Evolutionary conservation across 1,284 basidiomycete genomes (phyloP).

Genomic region (Abortiporus biennis): DNA sequence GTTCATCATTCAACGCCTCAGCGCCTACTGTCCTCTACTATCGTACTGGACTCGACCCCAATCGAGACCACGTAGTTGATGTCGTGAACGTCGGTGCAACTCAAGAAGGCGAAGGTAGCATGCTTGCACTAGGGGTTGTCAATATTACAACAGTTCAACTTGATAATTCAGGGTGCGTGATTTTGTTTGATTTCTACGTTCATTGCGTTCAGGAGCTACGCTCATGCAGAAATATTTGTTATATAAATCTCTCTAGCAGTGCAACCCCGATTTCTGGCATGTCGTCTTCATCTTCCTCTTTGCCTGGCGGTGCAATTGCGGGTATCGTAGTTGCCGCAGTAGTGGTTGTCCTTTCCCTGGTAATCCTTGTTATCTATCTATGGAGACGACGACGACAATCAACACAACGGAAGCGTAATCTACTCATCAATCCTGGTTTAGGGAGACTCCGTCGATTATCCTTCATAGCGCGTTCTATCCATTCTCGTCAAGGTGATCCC

Average conservation of each 20-base stretch:
- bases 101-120: slow-evolving; percentile 23
- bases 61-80: slow-evolving; percentile 39
- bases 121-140: slow-evolving; percentile 32
- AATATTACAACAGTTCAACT: slow-evolving; percentile 34
- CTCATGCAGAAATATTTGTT: too few species aligned
- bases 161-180: slow-evolving; percentile 27
- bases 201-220: slow-evolving; percentile 10
- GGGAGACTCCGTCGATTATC: slow-evolving; percentile 16
- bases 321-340: slow-evolving; percentile 52
- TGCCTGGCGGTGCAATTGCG: slow-evolving; percentile 50
- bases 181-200: slow-evolving; percentile 14
- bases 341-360: slow-evolving; percentile 31
- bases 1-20: slow-evolving; percentile 46
- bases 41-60: slow-evolving; percentile 51
- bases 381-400: slow-evolving; percentile 37
- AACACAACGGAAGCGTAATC: slow-evolving; percentile 17
- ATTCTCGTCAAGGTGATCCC: slow-evolving; percentile 5
- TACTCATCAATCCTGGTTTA: slow-evolving; percentile 23
- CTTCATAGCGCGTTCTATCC: slow-evolving; percentile 16
- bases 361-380: slow-evolving; percentile 35
- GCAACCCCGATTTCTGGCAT: slow-evolving; percentile 21
- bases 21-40: slow-evolving; percentile 51
- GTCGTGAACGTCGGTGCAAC: slow-evolving; percentile 43
- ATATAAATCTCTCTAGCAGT: too few species aligned
- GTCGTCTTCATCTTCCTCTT: slow-evolving; percentile 15